phyloP scores from a whole-genome alignment of 768 basidiomycete genomes.

The Gelatoporia subvermispora region DNA sequence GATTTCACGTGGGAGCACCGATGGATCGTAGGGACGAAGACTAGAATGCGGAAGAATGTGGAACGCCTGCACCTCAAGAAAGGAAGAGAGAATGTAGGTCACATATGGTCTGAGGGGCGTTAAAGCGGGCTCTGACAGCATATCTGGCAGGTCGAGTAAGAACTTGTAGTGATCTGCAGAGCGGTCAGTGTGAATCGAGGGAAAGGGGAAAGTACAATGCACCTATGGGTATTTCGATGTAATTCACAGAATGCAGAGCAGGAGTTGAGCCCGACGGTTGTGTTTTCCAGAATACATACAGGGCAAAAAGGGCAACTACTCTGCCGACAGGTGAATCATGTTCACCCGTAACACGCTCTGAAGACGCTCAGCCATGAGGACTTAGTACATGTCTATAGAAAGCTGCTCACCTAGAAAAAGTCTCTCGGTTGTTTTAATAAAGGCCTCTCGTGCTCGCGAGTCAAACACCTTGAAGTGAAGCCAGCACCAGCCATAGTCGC shows the following conservation, averaged over 20 bases:
- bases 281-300: slow-evolving; percentile 66
- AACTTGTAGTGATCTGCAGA: slow-evolving; percentile 51
- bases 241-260: slow-evolving; percentile 41
- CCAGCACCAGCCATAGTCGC: slow-evolving; percentile 64
- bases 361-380: neutral
- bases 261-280: slow-evolving; percentile 58
- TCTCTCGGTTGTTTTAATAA: slow-evolving; percentile 54
- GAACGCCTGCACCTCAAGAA: slow-evolving; percentile 50
- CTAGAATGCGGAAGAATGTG: slow-evolving; percentile 54
- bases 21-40: slow-evolving; percentile 50
- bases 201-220: slow-evolving; percentile 16
- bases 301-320: slow-evolving; percentile 57
- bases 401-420: slow-evolving; percentile 58
- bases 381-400: neutral
- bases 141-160: slow-evolving; percentile 44
- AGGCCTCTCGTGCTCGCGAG: slow-evolving; percentile 54
- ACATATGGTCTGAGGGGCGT: slow-evolving; percentile 46
- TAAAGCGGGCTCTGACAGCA: slow-evolving; percentile 36
- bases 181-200: neutral
- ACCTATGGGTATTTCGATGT: slow-evolving; percentile 62
- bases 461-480: slow-evolving; percentile 75
- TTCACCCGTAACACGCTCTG: slow-evolving; percentile 48
- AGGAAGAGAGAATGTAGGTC: slow-evolving; percentile 41
- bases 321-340: slow-evolving; percentile 51
- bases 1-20: slow-evolving; percentile 66